Evolutionary conservation across 768 basidiomycete genomes (phyloP).

Genomic region (Gloeopeniophorella convolvens): DNA sequence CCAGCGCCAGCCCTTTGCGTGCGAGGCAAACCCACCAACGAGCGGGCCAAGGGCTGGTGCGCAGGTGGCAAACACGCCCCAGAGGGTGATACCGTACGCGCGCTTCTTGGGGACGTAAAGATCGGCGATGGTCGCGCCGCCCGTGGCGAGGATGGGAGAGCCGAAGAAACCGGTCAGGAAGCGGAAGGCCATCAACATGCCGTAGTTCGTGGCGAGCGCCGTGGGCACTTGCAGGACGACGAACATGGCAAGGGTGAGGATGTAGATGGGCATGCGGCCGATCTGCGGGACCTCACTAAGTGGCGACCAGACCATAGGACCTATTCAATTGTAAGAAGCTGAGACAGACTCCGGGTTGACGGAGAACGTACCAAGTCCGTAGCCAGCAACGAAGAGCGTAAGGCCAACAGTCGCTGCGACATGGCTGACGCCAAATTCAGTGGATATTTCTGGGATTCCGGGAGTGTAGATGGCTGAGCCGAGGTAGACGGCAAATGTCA

Average conservation of each 20-base stretch:
- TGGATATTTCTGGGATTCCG: conserved; percentile 25
- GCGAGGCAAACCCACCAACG: conserved; percentile 30
- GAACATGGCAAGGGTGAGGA: conserved; percentile 28
- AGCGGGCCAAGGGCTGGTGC: conserved; percentile 31
- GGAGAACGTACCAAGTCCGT: conserved; percentile 21
- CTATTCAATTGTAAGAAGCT: conserved; percentile 3
- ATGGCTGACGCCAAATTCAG: conserved; percentile 26
- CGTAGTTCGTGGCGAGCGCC: conserved; percentile 28
- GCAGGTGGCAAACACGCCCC: conserved; percentile 26
- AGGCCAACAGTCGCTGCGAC: conserved; percentile 29
- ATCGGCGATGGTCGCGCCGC: conserved; percentile 27
- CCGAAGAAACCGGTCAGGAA: conserved; percentile 32
- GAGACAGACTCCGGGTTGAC: not conserved
- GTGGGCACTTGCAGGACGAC: conserved; percentile 32
- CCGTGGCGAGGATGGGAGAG: conserved; percentile 31
- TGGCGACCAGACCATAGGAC: conserved; percentile 29
- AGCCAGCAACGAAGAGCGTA: conserved; percentile 26
- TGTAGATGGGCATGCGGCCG: conserved; percentile 31
- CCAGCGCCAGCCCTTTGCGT: conserved; percentile 30
- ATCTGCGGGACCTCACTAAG: conserved; percentile 30
- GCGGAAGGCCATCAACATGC: conserved; percentile 29
- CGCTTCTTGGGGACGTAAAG: conserved; percentile 23
- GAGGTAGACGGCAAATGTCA: conserved; percentile 32
- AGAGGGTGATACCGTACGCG: conserved; percentile 26
- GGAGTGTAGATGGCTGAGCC: conserved; percentile 32